Percentiles rank a stretch among this genome's conserved stretches.
phyloP scores from a whole-genome alignment of 805 yeast species.

The Cyberlindnera amylophila region DNA sequence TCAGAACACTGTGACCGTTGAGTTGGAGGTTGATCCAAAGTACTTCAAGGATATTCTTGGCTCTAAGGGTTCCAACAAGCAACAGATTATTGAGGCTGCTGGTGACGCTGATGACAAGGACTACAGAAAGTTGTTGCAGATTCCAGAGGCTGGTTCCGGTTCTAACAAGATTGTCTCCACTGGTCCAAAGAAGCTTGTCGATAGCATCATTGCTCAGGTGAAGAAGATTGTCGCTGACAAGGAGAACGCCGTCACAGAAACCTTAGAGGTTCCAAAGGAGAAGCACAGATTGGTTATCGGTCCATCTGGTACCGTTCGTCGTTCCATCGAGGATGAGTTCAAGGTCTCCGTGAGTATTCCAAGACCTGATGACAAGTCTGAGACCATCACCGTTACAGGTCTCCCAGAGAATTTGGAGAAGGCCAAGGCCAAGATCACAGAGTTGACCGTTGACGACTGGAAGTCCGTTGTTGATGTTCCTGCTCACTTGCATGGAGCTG shows the following conservation, averaged over 20 bases:
- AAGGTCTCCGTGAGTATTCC: slow-evolving; percentile 67
- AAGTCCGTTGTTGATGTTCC: slow-evolving; percentile 56
- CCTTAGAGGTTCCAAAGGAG: slow-evolving; percentile 58
- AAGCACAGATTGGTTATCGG: slow-evolving; percentile 80
- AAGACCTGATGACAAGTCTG: slow-evolving; percentile 44
- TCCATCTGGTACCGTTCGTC: slow-evolving; percentile 72
- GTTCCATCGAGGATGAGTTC: slow-evolving; percentile 65
- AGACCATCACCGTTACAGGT: slow-evolving; percentile 57
- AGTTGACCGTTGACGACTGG: slow-evolving; percentile 56
- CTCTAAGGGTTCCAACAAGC: slow-evolving; percentile 48
- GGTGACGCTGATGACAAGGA: slow-evolving; percentile 60
- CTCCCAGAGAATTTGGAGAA: slow-evolving; percentile 59
- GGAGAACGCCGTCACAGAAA: slow-evolving; percentile 54
- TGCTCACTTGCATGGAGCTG: slow-evolving; percentile 49
- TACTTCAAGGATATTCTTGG: slow-evolving; percentile 21
- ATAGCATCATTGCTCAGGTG: slow-evolving; percentile 59
- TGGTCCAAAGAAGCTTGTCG: slow-evolving; percentile 77
- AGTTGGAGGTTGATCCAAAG: slow-evolving; percentile 20
- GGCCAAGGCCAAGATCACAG: slow-evolving; percentile 58
- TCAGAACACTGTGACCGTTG: slow-evolving; percentile 30
- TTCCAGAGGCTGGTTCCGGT: slow-evolving; percentile 66
- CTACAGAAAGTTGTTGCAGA: slow-evolving; percentile 53
- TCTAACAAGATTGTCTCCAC: slow-evolving; percentile 54
- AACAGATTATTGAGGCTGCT: slow-evolving; percentile 70
- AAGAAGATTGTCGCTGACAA: slow-evolving; percentile 57